phyloP scores from a whole-genome alignment of 2,329 filamentous ascomycete species.

The Ceratocystis harringtonii region DNA sequence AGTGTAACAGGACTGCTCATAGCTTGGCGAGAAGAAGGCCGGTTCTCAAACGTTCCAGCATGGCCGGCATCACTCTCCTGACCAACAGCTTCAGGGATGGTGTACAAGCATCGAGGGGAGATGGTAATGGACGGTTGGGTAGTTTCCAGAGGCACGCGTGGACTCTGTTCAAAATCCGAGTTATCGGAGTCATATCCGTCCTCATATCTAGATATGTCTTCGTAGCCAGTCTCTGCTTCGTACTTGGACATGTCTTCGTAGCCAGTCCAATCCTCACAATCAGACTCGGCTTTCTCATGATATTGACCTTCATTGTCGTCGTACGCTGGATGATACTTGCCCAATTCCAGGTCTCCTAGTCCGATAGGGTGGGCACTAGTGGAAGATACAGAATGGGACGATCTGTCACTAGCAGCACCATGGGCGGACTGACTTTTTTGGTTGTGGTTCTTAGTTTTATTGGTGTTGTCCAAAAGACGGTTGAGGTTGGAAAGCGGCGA shows the following conservation, averaged over 20 bases:
- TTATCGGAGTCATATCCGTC: neutral
- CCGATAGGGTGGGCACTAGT: neutral
- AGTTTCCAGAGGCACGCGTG: neutral
- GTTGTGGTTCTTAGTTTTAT: neutral
- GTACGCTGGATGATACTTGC: neutral
- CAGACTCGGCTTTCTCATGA: neutral
- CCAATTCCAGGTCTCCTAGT: neutral
- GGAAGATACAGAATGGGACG: neutral
- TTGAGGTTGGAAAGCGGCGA: neutral
- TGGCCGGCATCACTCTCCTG: neutral
- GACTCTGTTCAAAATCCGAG: neutral
- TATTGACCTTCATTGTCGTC: neutral
- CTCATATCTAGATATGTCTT: neutral
- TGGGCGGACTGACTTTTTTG: neutral
- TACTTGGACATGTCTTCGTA: conserved; percentile 1
- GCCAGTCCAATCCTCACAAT: neutral
- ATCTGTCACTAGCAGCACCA: neutral
- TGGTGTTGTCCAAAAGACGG: neutral
- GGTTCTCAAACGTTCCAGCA: neutral
- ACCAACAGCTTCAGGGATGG: conserved; percentile 2
- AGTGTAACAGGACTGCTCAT: conserved; percentile 3
- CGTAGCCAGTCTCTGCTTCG: neutral
- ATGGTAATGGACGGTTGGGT: conserved; percentile 22
- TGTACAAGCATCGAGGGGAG: conserved; percentile 19
- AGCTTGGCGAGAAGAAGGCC: neutral